These are phyloP conservation scores for Emmonsia crescens DNA, from an alignment of 2,329 filamentous ascomycete species.

Conservation along the genomic window DNA sequence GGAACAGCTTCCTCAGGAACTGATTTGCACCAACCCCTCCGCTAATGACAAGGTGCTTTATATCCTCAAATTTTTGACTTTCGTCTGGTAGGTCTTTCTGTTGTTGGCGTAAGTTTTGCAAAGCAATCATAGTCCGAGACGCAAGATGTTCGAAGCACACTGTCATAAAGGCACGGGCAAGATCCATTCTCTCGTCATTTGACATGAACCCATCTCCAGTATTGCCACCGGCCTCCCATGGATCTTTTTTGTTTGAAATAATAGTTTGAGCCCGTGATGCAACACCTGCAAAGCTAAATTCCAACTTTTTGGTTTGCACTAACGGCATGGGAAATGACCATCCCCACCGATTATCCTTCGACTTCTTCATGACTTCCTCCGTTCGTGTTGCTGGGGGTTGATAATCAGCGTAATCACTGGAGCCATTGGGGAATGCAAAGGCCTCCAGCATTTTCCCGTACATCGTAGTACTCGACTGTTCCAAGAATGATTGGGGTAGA, in stretches of 20 bases:
- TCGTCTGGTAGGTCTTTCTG: not conserved
- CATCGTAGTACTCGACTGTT: constrained; percentile 52
- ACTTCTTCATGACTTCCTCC: constrained; percentile 46
- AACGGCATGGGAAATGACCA: constrained; percentile 65
- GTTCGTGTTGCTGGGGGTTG: constrained; percentile 45
- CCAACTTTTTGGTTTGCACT: constrained; percentile 46
- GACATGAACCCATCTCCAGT: constrained; percentile 27
- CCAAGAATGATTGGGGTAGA: constrained; percentile 51
- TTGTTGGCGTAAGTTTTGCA: constrained; percentile 35
- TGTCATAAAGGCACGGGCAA: constrained; percentile 67
- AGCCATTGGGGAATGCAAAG: constrained; percentile 57
- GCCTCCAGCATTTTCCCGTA: constrained; percentile 70
- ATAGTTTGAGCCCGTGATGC: constrained; percentile 54
- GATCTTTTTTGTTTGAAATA: constrained; percentile 27
- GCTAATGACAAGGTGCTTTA: constrained; percentile 64
- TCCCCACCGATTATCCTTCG: constrained; percentile 39
- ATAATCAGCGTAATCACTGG: constrained; percentile 40
- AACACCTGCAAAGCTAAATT: constrained; percentile 66
- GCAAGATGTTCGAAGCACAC: constrained; percentile 80
- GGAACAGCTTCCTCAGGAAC: constrained; percentile 60
- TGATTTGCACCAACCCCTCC: constrained; percentile 83
- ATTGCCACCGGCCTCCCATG: constrained; percentile 12
- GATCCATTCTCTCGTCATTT: constrained; percentile 50
- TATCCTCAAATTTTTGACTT: constrained; percentile 12
- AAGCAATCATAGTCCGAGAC: constrained; percentile 59